Evolutionary conservation across 306 rosid genomes (phyloP).

Genomic region (Corylus heterophylla): DNA sequence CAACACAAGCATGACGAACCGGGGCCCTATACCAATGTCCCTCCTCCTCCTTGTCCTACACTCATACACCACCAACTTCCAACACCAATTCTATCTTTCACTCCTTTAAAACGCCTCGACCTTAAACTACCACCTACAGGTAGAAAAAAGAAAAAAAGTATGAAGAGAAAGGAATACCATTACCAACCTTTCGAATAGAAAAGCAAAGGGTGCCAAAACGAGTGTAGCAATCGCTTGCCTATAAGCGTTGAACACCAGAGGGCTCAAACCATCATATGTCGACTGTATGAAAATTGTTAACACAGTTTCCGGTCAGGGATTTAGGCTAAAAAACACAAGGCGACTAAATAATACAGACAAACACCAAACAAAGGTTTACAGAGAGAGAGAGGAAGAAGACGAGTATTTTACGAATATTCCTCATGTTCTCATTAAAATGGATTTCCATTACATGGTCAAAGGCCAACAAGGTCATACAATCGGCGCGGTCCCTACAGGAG

Average conservation of each 20-base stretch:
- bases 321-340: no score
- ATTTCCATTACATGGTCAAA: no score
- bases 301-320: no score
- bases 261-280: neutral
- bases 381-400: no score
- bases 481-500: no score
- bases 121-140: slow-evolving; percentile 55
- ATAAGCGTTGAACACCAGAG: slow-evolving; percentile 2
- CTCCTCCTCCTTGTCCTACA: slow-evolving; percentile 29
- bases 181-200: neutral
- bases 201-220: neutral
- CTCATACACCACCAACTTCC: slow-evolving; percentile 18
- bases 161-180: neutral
- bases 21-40: slow-evolving; percentile 13
- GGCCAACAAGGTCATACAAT: no score
- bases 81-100: slow-evolving; percentile 18
- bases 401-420: no score
- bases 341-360: no score
- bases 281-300: no score
- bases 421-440: no score
- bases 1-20: neutral
- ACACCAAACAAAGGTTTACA: no score
- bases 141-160: slow-evolving; percentile 2
- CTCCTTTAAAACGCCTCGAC: slow-evolving; percentile 9
- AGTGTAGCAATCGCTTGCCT: neutral